A percentile compares a stretch with the other conserved stretches of the same genome.
phyloP scores from a whole-genome alignment of 345 rosid species.

The Durio zibethinus region DNA sequence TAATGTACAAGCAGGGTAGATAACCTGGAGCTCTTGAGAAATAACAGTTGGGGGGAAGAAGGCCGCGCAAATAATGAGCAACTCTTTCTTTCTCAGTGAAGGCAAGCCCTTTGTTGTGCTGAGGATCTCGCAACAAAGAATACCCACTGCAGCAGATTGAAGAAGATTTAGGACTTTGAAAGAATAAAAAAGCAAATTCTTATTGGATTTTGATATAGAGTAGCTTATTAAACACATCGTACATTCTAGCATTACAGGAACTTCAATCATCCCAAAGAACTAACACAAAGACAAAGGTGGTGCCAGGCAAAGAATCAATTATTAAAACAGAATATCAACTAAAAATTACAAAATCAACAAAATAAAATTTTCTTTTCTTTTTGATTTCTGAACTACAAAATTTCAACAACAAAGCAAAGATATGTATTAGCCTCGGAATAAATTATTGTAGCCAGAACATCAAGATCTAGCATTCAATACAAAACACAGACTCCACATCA shows the following conservation, averaged over 20 bases:
- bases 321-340: background rate
- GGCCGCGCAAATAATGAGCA: slow-evolving; percentile 90
- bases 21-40: slow-evolving; percentile 90
- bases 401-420: background rate
- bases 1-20: background rate
- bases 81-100: slow-evolving; percentile 77
- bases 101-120: slow-evolving; percentile 95
- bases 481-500: background rate
- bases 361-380: background rate
- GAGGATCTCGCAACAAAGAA: slow-evolving; percentile 92
- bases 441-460: background rate
- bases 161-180: background rate
- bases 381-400: background rate
- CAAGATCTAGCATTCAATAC: background rate
- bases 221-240: background rate
- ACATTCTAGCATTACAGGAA: background rate
- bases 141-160: slow-evolving; percentile 60
- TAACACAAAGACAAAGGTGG: background rate
- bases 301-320: background rate
- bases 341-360: background rate
- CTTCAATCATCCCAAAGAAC: background rate
- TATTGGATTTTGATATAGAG: background rate
- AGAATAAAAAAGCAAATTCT: background rate
- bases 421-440: background rate
- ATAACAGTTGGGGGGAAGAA: slow-evolving; percentile 80